phyloP scores from a whole-genome alignment of 805 yeast genomes.

The Yarrowia divulgata region DNA sequence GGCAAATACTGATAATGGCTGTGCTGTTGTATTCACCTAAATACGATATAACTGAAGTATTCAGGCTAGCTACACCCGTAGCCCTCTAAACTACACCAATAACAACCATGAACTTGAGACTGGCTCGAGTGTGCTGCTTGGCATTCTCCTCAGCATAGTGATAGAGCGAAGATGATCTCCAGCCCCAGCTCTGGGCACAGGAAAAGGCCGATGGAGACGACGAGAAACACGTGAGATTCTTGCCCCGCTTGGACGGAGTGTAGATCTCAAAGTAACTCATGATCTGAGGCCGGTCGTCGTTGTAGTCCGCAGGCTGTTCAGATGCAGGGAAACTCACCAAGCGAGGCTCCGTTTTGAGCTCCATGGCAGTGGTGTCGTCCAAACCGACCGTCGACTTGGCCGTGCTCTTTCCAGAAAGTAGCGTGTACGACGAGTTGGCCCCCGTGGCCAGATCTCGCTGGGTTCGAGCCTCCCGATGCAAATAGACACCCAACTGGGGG shows the following conservation, averaged over 20 bases:
- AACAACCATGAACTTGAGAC: slow-evolving; percentile 34
- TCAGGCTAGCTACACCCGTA: background rate
- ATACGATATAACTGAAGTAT: too few relatives aligned
- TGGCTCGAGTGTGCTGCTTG: slow-evolving; percentile 26
- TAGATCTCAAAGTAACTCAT: slow-evolving; percentile 62
- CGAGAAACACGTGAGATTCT: slow-evolving; percentile 59
- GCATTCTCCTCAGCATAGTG: slow-evolving; percentile 58
- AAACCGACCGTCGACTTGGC: slow-evolving; percentile 16
- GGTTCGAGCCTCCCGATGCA: slow-evolving; percentile 55
- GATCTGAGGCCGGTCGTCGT: slow-evolving; percentile 57
- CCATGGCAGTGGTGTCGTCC: slow-evolving; percentile 34
- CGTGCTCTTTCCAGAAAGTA: slow-evolving; percentile 31
- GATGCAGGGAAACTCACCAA: slow-evolving; percentile 21
- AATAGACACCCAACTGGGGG: slow-evolving; percentile 62
- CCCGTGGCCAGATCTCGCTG: slow-evolving; percentile 43
- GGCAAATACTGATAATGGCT: too few relatives aligned
- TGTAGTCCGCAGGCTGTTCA: slow-evolving; percentile 48
- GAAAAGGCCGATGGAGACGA: slow-evolving; percentile 63
- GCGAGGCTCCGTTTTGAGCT: slow-evolving; percentile 28
- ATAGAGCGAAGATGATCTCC: slow-evolving; percentile 50
- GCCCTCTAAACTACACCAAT: slow-evolving; percentile 22
- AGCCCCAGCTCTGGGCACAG: slow-evolving; percentile 66
- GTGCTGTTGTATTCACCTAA: too few relatives aligned
- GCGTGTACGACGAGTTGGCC: slow-evolving; percentile 1
- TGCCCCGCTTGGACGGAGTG: slow-evolving; percentile 59